A percentile compares a stretch with the other conserved stretches of the same genome.
phyloP scores from a whole-genome alignment of 805 yeast species.

The Myxozyma neotropica region DNA sequence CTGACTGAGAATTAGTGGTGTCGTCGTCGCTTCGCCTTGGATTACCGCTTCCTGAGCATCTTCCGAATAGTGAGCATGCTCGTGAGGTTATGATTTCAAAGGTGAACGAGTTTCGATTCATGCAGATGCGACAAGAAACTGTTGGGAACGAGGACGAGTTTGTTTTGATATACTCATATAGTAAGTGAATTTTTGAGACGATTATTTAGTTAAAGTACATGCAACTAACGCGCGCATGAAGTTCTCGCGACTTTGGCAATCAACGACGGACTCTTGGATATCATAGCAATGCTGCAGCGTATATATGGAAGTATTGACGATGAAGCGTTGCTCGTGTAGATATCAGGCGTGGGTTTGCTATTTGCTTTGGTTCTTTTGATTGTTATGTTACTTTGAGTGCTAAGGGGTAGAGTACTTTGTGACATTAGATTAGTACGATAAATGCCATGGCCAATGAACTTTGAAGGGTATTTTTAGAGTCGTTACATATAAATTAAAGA shows the following conservation, averaged over 20 bases:
- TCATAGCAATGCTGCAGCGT: conserved; percentile 56
- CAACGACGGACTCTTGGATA: conserved; percentile 61
- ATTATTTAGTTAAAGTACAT: background rate
- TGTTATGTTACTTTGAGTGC: too few relatives aligned
- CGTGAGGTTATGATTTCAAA: conserved; percentile 68
- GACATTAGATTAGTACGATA: too few relatives aligned
- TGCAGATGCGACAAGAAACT: conserved; percentile 39
- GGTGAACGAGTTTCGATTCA: conserved; percentile 57
- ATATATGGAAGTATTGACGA: conserved; percentile 68
- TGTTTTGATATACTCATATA: conserved; percentile 73
- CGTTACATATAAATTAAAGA: too few relatives aligned
- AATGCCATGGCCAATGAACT: too few relatives aligned
- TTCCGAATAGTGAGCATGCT: conserved; percentile 77
- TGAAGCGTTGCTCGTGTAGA: conserved; percentile 45
- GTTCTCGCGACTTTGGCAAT: conserved; percentile 68
- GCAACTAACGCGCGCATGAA: background rate
- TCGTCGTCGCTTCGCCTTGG: conserved; percentile 76
- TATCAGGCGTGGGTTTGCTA: too few relatives aligned
- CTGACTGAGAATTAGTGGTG: conserved; percentile 49
- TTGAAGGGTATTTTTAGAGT: too few relatives aligned
- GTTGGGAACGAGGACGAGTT: conserved; percentile 65
- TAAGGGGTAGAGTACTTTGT: too few relatives aligned
- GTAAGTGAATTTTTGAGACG: conserved; percentile 12
- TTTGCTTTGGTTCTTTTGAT: too few relatives aligned
- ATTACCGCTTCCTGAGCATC: conserved; percentile 73